Evolutionary conservation across 768 basidiomycete genomes (phyloP).

Genomic region (Nidula microcarpa): DNA sequence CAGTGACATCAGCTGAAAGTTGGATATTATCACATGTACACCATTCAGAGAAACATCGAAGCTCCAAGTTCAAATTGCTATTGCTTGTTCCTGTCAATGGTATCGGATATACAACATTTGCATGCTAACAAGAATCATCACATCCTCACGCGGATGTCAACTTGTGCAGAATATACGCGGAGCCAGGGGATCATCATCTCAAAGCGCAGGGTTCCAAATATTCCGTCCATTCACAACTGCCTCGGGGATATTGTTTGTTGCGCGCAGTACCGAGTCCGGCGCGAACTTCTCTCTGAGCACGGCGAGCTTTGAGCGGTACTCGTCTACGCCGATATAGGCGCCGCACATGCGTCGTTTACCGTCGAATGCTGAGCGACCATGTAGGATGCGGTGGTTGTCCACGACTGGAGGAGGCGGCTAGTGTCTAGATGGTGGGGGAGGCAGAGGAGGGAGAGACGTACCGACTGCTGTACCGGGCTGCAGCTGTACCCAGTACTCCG

Average conservation of each 20-base stretch:
- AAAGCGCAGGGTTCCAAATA: conserved; percentile 59
- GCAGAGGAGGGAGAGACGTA: conserved; percentile 17
- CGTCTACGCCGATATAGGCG: conserved; percentile 90
- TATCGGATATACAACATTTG: too few relatives aligned
- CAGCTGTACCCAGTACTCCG: conserved; percentile 92
- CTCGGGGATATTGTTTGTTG: conserved; percentile 17
- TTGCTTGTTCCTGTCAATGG: too few relatives aligned
- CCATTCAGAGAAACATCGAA: too few relatives aligned
- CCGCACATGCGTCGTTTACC: conserved; percentile 93
- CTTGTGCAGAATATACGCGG: too few relatives aligned
- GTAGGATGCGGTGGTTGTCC: conserved; percentile 91
- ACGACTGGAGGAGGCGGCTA: conserved; percentile 47
- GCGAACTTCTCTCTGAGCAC: conserved; percentile 62
- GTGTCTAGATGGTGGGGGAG: neutral
- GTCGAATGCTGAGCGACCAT: conserved; percentile 88
- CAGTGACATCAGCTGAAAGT: too few relatives aligned
- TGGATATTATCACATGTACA: too few relatives aligned
- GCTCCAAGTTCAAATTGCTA: too few relatives aligned
- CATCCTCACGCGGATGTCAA: too few relatives aligned
- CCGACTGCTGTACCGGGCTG: conserved; percentile 81
- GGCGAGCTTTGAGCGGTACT: conserved; percentile 77
- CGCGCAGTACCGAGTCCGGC: conserved; percentile 21
- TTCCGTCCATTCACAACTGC: conserved; percentile 34
- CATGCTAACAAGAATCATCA: too few relatives aligned
- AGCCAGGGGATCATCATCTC: conserved; percentile 13